Evolutionary conservation across 1,284 basidiomycete genomes (phyloP).

Genomic region (Phellinidium pouzarii): DNA sequence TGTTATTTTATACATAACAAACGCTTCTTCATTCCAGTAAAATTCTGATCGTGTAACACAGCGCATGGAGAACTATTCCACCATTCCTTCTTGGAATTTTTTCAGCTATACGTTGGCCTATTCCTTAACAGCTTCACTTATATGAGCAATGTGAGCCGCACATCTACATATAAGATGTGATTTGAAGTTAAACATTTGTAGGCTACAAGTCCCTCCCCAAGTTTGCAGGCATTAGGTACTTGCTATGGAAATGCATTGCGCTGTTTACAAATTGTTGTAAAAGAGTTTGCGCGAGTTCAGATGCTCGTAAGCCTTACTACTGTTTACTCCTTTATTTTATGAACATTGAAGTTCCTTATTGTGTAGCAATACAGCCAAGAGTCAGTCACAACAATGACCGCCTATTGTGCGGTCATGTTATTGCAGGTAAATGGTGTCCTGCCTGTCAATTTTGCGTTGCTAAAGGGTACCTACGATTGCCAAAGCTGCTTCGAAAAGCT

Average conservation of each 20-base stretch:
- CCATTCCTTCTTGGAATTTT: conserved; percentile 62
- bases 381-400: conserved; percentile 75
- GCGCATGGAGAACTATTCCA: conserved; percentile 66
- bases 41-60: conserved; percentile 25
- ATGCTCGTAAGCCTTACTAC: conserved; percentile 53
- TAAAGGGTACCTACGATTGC: not conserved
- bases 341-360: not conserved
- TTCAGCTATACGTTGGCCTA: conserved; percentile 67
- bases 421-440: conserved; percentile 45
- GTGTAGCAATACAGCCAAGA: conserved; percentile 74
- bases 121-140: conserved; percentile 76
- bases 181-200: conserved; percentile 12
- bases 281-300: conserved; percentile 65
- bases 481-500: conserved; percentile 57
- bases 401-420: conserved; percentile 73
- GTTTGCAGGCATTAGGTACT: conserved; percentile 57
- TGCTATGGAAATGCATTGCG: conserved; percentile 69
- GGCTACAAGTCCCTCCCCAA: conserved; percentile 42
- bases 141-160: conserved; percentile 42
- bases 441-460: not conserved
- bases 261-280: conserved; percentile 58
- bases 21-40: conserved; percentile 8
- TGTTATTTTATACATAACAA: conserved; percentile 19
- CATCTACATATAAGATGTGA: not conserved
- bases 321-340: not conserved